Conservation (phyloP, 2,329 filamentous ascomycete species). For the Emmonsiellopsis sp. region DNA sequence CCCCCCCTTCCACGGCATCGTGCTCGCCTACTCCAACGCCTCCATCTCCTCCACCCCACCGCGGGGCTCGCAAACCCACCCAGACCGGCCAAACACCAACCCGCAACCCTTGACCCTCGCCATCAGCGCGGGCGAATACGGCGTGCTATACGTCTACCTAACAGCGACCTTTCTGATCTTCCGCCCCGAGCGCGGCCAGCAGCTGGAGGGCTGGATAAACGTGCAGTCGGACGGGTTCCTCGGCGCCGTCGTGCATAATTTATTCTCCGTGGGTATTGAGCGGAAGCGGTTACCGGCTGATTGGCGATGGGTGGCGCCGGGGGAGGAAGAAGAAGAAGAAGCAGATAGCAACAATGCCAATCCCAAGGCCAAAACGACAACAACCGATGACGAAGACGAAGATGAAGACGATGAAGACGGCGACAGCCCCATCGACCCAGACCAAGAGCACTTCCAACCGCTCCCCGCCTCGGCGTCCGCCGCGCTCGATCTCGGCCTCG, state of each 20-base stretch:
- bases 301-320: conserved; percentile 70
- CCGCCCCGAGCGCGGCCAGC: conserved; percentile 60
- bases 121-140: conserved; percentile 64
- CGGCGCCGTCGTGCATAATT: conserved; percentile 78
- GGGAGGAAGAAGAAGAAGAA: conserved; percentile 21
- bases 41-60: conserved; percentile 31
- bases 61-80: conserved; percentile 7
- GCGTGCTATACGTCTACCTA: conserved; percentile 76
- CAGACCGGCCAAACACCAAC: conserved; percentile 17
- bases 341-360: neutral
- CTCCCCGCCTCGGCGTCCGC: conserved; percentile 16
- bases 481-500: neutral
- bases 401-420: conserved; percentile 18
- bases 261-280: conserved; percentile 85
- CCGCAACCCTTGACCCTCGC: conserved; percentile 32
- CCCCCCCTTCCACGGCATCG: conserved; percentile 47
- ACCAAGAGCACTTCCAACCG: conserved; percentile 32
- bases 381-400: conserved; percentile 3
- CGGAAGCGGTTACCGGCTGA: conserved; percentile 60
- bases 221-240: conserved; percentile 83
- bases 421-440: conserved; percentile 21
- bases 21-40: conserved; percentile 44
- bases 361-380: neutral
- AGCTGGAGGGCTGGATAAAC: conserved; percentile 72
- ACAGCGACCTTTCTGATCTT: conserved; percentile 82